Evolutionary conservation across 768 basidiomycete species (phyloP), one percentile per base, ranked within the genome.

Genomic region (Clavulina sp.): DNA sequence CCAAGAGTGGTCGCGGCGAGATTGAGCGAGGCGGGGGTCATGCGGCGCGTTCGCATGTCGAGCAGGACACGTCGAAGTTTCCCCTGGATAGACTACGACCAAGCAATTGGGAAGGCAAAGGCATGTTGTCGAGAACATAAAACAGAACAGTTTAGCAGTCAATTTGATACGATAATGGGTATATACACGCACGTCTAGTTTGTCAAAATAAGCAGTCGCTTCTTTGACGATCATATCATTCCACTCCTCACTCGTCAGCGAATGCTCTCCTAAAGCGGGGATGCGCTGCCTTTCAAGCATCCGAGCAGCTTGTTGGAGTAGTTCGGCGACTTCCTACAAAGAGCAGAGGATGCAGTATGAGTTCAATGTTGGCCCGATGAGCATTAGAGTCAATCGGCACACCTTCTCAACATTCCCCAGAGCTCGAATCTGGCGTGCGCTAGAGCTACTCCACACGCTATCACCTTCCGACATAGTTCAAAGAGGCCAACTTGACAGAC

Each of bases 191-290:
- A 54, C 55, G 29, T 56, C 55, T 19, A 56, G 38, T 23, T 43
- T 55, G 28, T 56, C 4, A 49, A 56, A 56, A 24, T 56, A 56
- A 24, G 43, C 56, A 13, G 56, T 54, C 32, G 55, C 55, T 26
- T 49, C 43, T 5, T 56, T 38, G 9, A 56, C 53, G 29, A 56
- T 55, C 18, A 53, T 29, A 24, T 56, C 55, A 19, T 54, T 40
- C 5, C 55, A 26, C 38, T 56, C 55, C 23, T 56, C 55, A 6
- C 55, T 54, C 48, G 5, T 32, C 24, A 9, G 54, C 31, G 19
- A 43, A 32, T 6, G 38, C 6, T 1, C 26, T 4, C 24, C 30
- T 36, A 23, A 21, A 9, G 26, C 44, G 24, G 54, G 51, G 16
- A 54, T 19, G 21, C 53, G 33, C 29, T 55, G 34, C 1, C 54